These are phyloP conservation scores for Ophiostoma pallidulum DNA, from an alignment of 2,329 filamentous ascomycete species.

Conservation along the genomic window DNA sequence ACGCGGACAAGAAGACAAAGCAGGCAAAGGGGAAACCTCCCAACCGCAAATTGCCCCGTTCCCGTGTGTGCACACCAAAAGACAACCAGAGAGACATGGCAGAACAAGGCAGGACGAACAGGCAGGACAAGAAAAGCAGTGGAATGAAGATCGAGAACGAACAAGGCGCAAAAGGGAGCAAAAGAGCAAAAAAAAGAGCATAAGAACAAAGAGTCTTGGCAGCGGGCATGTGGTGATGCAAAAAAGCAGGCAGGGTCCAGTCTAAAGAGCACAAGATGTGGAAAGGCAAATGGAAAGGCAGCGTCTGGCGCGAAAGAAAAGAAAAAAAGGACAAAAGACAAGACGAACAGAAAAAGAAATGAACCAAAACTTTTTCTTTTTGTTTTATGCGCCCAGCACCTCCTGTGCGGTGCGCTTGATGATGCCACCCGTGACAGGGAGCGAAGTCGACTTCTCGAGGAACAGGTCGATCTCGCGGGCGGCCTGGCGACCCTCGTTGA, in stretches of 20 bases:
- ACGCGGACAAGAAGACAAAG: conserved; percentile 2
- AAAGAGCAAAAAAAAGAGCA: neutral
- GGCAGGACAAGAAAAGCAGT: too few relatives aligned
- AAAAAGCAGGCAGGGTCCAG: neutral
- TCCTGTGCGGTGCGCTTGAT: conserved; percentile 61
- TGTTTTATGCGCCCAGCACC: conserved; percentile 9
- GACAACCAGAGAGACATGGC: too few relatives aligned
- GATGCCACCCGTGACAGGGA: conserved; percentile 89
- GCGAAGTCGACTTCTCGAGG: conserved; percentile 37
- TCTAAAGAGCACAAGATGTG: neutral
- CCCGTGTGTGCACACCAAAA: conserved; percentile 5
- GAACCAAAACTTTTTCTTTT: too few relatives aligned
- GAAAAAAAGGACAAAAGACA: neutral
- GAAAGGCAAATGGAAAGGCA: neutral
- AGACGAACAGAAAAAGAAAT: too few relatives aligned
- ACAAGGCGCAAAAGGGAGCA: neutral
- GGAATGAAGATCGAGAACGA: too few relatives aligned
- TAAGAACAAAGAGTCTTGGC: too few relatives aligned
- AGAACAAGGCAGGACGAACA: too few relatives aligned
- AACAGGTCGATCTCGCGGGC: conserved; percentile 86
- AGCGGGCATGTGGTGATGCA: too few relatives aligned
- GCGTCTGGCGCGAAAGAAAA: too few relatives aligned
- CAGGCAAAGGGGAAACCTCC: conserved; percentile 5
- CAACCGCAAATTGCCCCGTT: conserved; percentile 2
- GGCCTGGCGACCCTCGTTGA: conserved; percentile 91